These are phyloP conservation scores for Papiliotrema fonsecae DNA, from an alignment of 1,284 basidiomycete genomes.

Conservation along the genomic window DNA sequence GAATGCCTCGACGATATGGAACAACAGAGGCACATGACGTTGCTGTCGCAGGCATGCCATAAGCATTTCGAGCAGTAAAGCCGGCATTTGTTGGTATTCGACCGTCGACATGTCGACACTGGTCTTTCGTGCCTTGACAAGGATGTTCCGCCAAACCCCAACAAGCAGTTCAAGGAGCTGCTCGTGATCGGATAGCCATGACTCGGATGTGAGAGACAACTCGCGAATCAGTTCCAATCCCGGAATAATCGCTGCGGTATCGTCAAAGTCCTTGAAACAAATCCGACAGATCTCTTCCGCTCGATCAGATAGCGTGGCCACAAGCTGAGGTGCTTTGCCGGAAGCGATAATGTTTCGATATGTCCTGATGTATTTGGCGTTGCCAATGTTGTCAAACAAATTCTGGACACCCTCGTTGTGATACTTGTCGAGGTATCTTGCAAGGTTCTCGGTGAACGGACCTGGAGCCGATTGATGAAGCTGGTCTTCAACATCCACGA, in stretches of 20 bases:
- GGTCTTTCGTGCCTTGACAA: conserved; percentile 34
- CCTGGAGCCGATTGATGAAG: conserved; percentile 85
- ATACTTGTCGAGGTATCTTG: conserved; percentile 87
- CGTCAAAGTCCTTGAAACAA: conserved; percentile 56
- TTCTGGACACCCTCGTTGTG: conserved; percentile 77
- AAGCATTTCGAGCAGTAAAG: conserved; percentile 70
- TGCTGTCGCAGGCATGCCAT: conserved; percentile 59
- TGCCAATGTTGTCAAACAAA: conserved; percentile 73
- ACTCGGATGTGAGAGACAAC: conserved; percentile 61
- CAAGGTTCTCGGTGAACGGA: conserved; percentile 91
- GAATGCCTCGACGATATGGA: conserved; percentile 81
- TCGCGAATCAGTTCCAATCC: conserved; percentile 74
- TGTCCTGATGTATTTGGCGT: conserved; percentile 70
- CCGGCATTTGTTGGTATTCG: conserved; percentile 62
- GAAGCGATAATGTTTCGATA: conserved; percentile 75
- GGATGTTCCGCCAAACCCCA: conserved; percentile 61
- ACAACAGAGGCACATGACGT: conserved; percentile 78
- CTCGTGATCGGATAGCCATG: conserved; percentile 62
- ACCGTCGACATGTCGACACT: conserved; percentile 46
- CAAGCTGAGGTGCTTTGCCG: conserved; percentile 67
- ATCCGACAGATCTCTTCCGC: conserved; percentile 60
- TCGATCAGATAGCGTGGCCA: conserved; percentile 66
- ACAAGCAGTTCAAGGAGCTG: conserved; percentile 65
- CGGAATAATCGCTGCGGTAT: conserved; percentile 58
- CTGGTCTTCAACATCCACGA: conserved; percentile 89